Conservation (phyloP, 306 rosid genomes). For the Erythrophleum fordii region DNA sequence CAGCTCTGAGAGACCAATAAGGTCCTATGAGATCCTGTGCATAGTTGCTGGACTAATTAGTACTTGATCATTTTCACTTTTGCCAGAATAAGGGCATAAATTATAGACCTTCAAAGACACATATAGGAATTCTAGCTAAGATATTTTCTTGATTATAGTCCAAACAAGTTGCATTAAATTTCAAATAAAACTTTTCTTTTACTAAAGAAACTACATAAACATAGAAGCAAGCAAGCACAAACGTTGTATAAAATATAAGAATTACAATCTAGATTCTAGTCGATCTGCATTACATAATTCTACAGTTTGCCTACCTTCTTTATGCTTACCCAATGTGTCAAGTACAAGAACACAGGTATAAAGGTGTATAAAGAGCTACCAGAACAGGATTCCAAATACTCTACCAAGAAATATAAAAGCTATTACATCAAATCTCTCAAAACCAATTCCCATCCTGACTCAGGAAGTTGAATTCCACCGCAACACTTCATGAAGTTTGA, state of each 20-base stretch:
- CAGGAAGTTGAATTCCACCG: neutral
- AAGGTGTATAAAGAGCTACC: neutral
- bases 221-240: neutral
- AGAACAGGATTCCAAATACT: neutral
- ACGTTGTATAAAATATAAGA: neutral
- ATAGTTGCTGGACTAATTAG: slow-evolving; percentile 33
- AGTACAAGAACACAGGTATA: neutral
- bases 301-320: neutral
- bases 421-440: neutral
- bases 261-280: neutral
- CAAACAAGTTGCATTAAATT: slow-evolving; percentile 14
- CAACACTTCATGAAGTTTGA: neutral
- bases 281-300: neutral
- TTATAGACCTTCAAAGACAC: neutral
- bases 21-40: slow-evolving; percentile 84
- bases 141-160: neutral
- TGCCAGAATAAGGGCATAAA: slow-evolving; percentile 27
- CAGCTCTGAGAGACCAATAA: slow-evolving; percentile 97
- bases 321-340: neutral
- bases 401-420: neutral
- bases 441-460: neutral
- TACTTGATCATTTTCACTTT: slow-evolving; percentile 10
- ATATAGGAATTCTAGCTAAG: slow-evolving; percentile 7
- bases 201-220: neutral
- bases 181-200: slow-evolving; percentile 11